Conservation (phyloP, 805 yeast species). For the Ogataea dorogensis region DNA sequence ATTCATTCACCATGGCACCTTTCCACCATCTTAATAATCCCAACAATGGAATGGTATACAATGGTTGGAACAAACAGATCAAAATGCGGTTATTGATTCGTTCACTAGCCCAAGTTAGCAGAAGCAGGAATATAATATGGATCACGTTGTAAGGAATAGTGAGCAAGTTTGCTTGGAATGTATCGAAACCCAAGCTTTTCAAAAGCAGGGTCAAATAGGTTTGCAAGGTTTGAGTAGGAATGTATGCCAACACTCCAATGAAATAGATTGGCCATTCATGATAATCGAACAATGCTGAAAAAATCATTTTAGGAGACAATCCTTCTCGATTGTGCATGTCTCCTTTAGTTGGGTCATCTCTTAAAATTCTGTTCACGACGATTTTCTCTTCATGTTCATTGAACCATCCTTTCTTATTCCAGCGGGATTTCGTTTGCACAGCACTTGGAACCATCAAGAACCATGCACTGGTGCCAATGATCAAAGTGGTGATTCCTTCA, state of each 20-base stretch:
- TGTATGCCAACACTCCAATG: conserved; percentile 41
- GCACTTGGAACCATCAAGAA: conserved; percentile 36
- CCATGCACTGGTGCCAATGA: conserved; percentile 44
- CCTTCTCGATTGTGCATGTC: conserved; percentile 65
- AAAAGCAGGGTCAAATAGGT: conserved; percentile 50
- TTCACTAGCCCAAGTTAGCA: conserved; percentile 39
- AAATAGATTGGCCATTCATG: conserved; percentile 56
- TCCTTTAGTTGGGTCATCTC: conserved; percentile 66
- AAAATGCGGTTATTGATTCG: conserved; percentile 29
- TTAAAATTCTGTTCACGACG: conserved; percentile 53
- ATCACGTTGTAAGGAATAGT: conserved; percentile 49
- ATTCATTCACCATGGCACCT: conserved; percentile 26
- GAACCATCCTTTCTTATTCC: conserved; percentile 39
- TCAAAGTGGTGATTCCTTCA: conserved; percentile 58
- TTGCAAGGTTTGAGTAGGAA: conserved; percentile 38
- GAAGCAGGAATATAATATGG: conserved; percentile 36
- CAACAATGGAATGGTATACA: conserved; percentile 28
- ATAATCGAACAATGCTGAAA: conserved; percentile 44
- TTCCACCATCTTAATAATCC: conserved; percentile 30
- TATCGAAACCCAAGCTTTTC: conserved; percentile 48
- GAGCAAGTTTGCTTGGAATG: conserved; percentile 51
- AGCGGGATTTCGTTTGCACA: conserved; percentile 31
- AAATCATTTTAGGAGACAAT: conserved; percentile 40
- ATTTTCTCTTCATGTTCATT: conserved; percentile 56
- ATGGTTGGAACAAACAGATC: conserved; percentile 24